A percentile compares a stretch with the other conserved stretches of the same genome.
Evolutionary conservation across 768 basidiomycete species (phyloP).

Genomic region (Psilocybe cubensis): DNA sequence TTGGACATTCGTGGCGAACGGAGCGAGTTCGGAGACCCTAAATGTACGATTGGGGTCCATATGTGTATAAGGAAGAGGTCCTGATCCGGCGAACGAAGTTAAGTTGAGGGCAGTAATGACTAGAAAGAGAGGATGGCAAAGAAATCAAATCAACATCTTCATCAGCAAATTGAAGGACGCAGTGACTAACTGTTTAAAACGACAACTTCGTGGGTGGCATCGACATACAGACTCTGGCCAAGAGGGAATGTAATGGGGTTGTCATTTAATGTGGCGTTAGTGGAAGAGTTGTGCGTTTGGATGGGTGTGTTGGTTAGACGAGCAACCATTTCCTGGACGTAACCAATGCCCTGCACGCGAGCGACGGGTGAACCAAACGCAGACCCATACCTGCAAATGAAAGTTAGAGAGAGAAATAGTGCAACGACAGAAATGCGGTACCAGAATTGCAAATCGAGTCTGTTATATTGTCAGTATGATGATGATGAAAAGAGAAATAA

Average conservation of each 20-base stretch:
- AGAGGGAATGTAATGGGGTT: slow-evolving; percentile 73
- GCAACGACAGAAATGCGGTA: slow-evolving; percentile 32
- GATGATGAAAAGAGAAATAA: too few species aligned
- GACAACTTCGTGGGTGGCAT: slow-evolving; percentile 92
- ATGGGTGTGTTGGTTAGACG: slow-evolving; percentile 81
- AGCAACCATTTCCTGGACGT: slow-evolving; percentile 81
- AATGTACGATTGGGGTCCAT: slow-evolving; percentile 70
- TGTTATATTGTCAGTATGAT: too few species aligned
- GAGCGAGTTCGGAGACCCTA: slow-evolving; percentile 75
- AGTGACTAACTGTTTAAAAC: slow-evolving; percentile 70
- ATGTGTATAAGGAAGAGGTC: slow-evolving; percentile 77
- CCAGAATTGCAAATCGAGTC: slow-evolving; percentile 54
- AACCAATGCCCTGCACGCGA: slow-evolving; percentile 78
- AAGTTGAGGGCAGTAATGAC: slow-evolving; percentile 88
- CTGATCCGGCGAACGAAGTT: slow-evolving; percentile 69
- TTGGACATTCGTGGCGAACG: slow-evolving; percentile 88
- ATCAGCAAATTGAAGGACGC: background rate
- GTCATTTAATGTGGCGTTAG: slow-evolving; percentile 81
- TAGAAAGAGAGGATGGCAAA: slow-evolving; percentile 25
- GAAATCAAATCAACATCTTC: background rate
- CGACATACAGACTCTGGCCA: slow-evolving; percentile 76
- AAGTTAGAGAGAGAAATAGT: slow-evolving; percentile 7
- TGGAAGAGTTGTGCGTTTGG: slow-evolving; percentile 73
- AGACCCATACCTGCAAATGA: slow-evolving; percentile 57
- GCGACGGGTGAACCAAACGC: slow-evolving; percentile 85